Percentiles rank a stretch among this genome's conserved stretches.
Conservation (phyloP, 352 stramenopile species). For the Pythium brachiatum region DNA sequence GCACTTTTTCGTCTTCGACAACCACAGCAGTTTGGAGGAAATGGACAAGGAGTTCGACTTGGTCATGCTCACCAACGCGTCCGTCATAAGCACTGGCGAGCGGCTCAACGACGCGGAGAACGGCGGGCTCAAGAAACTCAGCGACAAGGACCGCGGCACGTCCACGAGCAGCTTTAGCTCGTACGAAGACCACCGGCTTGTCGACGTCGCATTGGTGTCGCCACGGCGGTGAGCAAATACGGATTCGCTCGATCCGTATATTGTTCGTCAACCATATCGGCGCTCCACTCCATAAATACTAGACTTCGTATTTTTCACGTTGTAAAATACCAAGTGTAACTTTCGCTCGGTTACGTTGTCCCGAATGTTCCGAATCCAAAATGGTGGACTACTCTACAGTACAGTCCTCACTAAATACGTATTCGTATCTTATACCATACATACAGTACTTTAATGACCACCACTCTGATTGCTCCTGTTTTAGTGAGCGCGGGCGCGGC, state of each 20-base stretch:
- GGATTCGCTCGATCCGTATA: background rate
- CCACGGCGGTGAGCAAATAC: background rate
- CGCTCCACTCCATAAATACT: background rate
- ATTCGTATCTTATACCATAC: background rate
- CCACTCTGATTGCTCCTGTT: conserved; percentile 18
- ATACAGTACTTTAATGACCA: background rate
- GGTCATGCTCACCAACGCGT: conserved; percentile 10
- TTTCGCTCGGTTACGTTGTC: background rate
- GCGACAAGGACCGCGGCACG: conserved; percentile 1
- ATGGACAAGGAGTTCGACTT: conserved; percentile 30
- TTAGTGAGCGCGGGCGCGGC: conserved; percentile 13
- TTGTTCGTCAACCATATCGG: background rate
- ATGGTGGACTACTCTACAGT: no score
- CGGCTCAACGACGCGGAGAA: conserved; percentile 10
- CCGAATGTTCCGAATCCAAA: background rate
- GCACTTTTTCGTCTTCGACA: conserved; percentile 33
- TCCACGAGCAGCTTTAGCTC: conserved; percentile 18
- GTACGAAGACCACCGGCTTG: conserved; percentile 11
- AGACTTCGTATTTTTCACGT: background rate
- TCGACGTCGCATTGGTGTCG: background rate
- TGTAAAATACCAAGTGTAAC: background rate
- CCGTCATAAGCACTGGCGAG: background rate
- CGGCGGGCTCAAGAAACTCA: conserved; percentile 13
- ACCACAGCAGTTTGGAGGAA: conserved; percentile 17
- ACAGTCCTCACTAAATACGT: background rate